Evolutionary conservation across 805 yeast genomes (phyloP).

Genomic region (Ogataea saltuana): DNA sequence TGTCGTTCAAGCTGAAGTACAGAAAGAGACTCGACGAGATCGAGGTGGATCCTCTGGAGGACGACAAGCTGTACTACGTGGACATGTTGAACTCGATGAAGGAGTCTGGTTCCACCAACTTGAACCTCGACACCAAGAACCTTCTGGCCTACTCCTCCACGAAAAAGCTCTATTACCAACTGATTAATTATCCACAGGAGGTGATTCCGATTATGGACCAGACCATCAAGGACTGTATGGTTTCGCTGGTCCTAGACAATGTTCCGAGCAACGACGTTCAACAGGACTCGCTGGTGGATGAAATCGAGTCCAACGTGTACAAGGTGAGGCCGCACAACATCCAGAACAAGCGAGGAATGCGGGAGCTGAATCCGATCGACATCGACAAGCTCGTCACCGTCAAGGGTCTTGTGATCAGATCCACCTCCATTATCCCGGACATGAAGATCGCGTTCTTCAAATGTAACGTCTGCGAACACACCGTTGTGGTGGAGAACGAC

Average conservation of each 20-base stretch:
- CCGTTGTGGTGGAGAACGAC: slow-evolving; percentile 88
- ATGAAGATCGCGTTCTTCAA: slow-evolving; percentile 97
- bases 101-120: slow-evolving; percentile 73
- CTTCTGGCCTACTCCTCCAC: slow-evolving; percentile 74
- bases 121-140: slow-evolving; percentile 83
- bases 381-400: slow-evolving; percentile 90
- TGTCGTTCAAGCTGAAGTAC: slow-evolving; percentile 78
- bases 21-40: slow-evolving; percentile 53
- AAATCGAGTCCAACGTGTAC: slow-evolving; percentile 77
- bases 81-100: slow-evolving; percentile 73
- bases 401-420: slow-evolving; percentile 85
- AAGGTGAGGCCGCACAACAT: slow-evolving; percentile 89
- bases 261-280: slow-evolving; percentile 35
- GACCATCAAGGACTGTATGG: slow-evolving; percentile 85
- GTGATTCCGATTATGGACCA: slow-evolving; percentile 98
- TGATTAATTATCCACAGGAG: slow-evolving; percentile 93
- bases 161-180: slow-evolving; percentile 76
- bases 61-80: slow-evolving; percentile 73
- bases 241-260: slow-evolving; percentile 63
- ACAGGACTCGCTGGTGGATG: slow-evolving; percentile 54
- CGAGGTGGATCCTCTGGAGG: slow-evolving; percentile 46
- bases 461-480: slow-evolving; percentile 93
- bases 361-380: slow-evolving; percentile 91
- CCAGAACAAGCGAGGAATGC: slow-evolving; percentile 73
- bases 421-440: slow-evolving; percentile 93